Conservation (phyloP, 1,284 basidiomycete genomes). For the Marasmius sp. region DNA sequence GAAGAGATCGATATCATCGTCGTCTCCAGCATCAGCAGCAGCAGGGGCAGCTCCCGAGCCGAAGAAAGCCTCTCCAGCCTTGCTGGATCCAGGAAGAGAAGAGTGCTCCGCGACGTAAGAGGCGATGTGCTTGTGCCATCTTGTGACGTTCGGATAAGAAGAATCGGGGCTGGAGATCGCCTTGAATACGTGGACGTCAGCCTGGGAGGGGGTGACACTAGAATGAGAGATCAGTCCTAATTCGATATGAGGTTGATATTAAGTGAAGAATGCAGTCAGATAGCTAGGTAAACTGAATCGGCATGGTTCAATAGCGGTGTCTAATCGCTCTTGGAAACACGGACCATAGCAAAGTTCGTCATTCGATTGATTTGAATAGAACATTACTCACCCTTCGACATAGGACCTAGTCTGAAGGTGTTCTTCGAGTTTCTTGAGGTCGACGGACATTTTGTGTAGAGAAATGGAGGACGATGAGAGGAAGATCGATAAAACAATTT, state of each 20-base stretch:
- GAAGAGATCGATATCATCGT: slow-evolving; percentile 93
- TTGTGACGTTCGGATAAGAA: slow-evolving; percentile 75
- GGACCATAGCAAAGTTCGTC: slow-evolving; percentile 35
- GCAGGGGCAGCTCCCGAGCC: slow-evolving; percentile 43
- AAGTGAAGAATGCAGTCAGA: slow-evolving; percentile 51
- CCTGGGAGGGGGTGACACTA: slow-evolving; percentile 94
- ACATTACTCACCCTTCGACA: slow-evolving; percentile 81
- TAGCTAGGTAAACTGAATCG: slow-evolving; percentile 65
- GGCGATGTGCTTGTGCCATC: slow-evolving; percentile 95
- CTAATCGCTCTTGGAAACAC: slow-evolving; percentile 92
- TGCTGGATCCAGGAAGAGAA: slow-evolving; percentile 82
- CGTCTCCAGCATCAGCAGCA: slow-evolving; percentile 66
- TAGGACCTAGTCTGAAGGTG: slow-evolving; percentile 88
- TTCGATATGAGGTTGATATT: background rate
- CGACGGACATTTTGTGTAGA: slow-evolving; percentile 61
- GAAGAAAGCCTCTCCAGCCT: slow-evolving; percentile 75
- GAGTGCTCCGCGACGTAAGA: slow-evolving; percentile 82
- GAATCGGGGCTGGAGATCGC: slow-evolving; percentile 69
- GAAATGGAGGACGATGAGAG: slow-evolving; percentile 18
- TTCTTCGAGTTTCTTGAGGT: slow-evolving; percentile 78
- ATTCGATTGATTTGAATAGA: slow-evolving; percentile 15
- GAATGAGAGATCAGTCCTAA: slow-evolving; percentile 9
- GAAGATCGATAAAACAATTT: slow-evolving; percentile 19
- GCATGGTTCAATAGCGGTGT: slow-evolving; percentile 75
- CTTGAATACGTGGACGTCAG: slow-evolving; percentile 95